Conservation (phyloP, 2,329 filamentous ascomycete species). For the Geosmithia flava region DNA sequence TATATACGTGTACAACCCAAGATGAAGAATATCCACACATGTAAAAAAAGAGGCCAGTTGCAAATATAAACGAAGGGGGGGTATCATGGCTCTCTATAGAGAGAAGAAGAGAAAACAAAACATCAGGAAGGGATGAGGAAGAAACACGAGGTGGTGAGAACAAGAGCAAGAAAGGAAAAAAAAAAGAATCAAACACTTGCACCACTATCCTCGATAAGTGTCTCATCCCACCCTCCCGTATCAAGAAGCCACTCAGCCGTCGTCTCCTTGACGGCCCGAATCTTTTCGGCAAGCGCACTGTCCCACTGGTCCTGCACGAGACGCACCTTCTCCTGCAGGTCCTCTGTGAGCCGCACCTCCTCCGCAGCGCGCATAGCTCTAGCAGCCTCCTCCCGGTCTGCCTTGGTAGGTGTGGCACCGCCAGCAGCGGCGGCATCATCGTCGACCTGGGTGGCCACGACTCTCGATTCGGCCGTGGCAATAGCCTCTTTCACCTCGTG, state of each 20-base stretch:
- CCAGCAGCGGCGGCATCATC: slow-evolving; percentile 25
- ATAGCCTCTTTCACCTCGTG: slow-evolving; percentile 82
- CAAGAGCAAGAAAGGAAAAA: neutral
- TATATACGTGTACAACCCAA: too few relatives aligned
- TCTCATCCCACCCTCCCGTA: slow-evolving; percentile 82
- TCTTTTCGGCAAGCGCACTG: slow-evolving; percentile 68
- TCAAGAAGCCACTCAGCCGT: slow-evolving; percentile 62
- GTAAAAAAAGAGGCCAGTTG: neutral
- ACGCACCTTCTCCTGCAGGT: slow-evolving; percentile 86
- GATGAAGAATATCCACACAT: too few relatives aligned
- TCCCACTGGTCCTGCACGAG: slow-evolving; percentile 87
- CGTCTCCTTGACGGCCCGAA: slow-evolving; percentile 61
- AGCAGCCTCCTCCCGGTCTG: slow-evolving; percentile 26
- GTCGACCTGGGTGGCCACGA: slow-evolving; percentile 52
- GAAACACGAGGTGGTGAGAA: neutral
- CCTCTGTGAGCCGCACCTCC: slow-evolving; percentile 61
- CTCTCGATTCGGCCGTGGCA: slow-evolving; percentile 53
- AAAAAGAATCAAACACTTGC: neutral
- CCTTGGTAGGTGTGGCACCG: slow-evolving; percentile 14
- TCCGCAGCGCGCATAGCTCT: slow-evolving; percentile 52
- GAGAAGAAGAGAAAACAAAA: neutral
- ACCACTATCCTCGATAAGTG: slow-evolving; percentile 26
- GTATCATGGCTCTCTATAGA: too few relatives aligned
- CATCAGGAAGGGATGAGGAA: neutral
- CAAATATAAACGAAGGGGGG: too few relatives aligned